phyloP scores from a whole-genome alignment of 768 basidiomycete species.

The Cyclocybe aegerita region DNA sequence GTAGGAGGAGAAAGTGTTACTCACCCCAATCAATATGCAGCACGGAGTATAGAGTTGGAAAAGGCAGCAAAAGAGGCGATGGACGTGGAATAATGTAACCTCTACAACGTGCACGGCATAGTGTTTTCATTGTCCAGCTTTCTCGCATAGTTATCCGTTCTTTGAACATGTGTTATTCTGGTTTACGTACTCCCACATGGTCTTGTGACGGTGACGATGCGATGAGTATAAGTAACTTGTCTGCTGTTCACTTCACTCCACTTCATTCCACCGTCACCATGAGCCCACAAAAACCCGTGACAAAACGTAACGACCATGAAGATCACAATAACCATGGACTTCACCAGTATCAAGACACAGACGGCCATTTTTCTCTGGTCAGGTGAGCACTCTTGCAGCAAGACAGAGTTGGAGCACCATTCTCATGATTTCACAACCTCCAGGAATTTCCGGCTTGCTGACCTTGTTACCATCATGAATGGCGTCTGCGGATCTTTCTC shows the following conservation, averaged over 20 bases:
- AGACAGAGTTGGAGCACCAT: constrained; percentile 15
- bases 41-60: constrained; percentile 66
- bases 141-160: not conserved
- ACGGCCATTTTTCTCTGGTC: constrained; percentile 97
- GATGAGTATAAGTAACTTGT: constrained; percentile 6
- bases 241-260: not conserved
- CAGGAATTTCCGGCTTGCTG: constrained; percentile 97
- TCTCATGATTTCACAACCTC: constrained; percentile 10
- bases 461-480: constrained; percentile 98
- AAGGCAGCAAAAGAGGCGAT: constrained; percentile 32
- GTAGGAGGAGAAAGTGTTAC: constrained; percentile 87
- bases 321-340: constrained; percentile 44
- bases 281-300: constrained; percentile 49
- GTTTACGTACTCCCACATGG: not conserved
- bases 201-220: constrained; percentile 4
- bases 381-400: constrained; percentile 51
- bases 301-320: constrained; percentile 24
- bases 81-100: constrained; percentile 5
- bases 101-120: not conserved
- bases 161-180: constrained; percentile 1
- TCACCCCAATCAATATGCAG: constrained; percentile 91
- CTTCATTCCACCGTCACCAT: constrained; percentile 26
- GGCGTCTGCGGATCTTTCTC: constrained; percentile 97
- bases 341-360: constrained; percentile 83
- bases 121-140: not conserved